These are phyloP conservation scores for Exsudoporus frostii DNA, from an alignment of 768 basidiomycete species.

Conservation along the genomic window DNA sequence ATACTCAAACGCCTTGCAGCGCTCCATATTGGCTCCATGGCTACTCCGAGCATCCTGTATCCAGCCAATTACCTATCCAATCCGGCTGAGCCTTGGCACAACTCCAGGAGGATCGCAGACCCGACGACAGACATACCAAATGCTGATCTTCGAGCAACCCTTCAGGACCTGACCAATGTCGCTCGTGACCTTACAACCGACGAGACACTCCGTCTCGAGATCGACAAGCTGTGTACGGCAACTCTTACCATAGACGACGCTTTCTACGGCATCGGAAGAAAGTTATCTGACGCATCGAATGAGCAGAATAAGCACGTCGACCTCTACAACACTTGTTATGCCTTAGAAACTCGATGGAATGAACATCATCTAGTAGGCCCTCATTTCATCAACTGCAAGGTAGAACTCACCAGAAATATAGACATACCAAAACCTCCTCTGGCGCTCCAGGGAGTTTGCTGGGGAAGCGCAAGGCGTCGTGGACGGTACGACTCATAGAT, in stretches of 20 bases:
- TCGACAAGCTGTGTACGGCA: slow-evolving; percentile 13
- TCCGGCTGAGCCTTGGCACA: neutral
- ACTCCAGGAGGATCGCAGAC: neutral
- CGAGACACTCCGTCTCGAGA: slow-evolving; percentile 14
- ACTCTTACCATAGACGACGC: slow-evolving; percentile 17
- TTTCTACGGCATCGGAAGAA: slow-evolving; percentile 13
- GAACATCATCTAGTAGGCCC: slow-evolving; percentile 10
- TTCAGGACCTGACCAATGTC: neutral
- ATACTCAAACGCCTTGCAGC: neutral
- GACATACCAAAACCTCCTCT: slow-evolving; percentile 17
- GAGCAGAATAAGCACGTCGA: slow-evolving; percentile 9
- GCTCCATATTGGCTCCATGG: neutral
- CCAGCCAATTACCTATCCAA: neutral
- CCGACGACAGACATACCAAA: neutral
- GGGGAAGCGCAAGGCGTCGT: slow-evolving; percentile 16
- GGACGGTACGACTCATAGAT: slow-evolving; percentile 6
- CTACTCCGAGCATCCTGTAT: slow-evolving; percentile 1
- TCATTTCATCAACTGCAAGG: no score
- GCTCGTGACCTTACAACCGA: slow-evolving; percentile 8
- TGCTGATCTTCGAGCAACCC: neutral
- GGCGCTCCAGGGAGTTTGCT: slow-evolving; percentile 20
- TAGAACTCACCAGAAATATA: neutral
- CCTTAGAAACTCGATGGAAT: slow-evolving; percentile 15
- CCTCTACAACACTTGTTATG: slow-evolving; percentile 8
- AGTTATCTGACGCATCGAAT: slow-evolving; percentile 3